Evolutionary conservation across 2,329 filamentous ascomycete species (phyloP).

Genomic region (Aspergillus sp.): DNA sequence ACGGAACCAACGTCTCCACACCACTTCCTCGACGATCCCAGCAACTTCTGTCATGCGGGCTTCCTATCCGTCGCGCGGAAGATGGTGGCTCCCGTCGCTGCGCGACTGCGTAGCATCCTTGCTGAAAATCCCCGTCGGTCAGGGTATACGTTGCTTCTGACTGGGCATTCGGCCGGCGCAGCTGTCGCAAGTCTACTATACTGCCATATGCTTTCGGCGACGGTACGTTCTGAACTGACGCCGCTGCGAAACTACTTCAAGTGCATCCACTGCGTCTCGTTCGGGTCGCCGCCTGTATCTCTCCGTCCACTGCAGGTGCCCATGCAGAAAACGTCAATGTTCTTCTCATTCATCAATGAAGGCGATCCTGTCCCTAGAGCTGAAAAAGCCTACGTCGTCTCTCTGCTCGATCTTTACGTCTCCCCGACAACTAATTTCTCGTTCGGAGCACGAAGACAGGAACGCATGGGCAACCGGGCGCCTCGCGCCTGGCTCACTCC

Average conservation of each 20-base stretch:
- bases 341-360: conserved; percentile 78
- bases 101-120: conserved; percentile 63
- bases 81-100: conserved; percentile 70
- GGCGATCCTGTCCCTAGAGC: conserved; percentile 76
- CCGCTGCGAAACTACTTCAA: conserved; percentile 66
- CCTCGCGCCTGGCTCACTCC: conserved; percentile 14
- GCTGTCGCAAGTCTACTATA: conserved; percentile 78
- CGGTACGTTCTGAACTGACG: conserved; percentile 60
- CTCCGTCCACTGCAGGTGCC: conserved; percentile 63
- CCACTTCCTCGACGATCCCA: conserved; percentile 70
- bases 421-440: conserved; percentile 40
- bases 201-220: conserved; percentile 66
- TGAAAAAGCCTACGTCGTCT: conserved; percentile 70
- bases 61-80: conserved; percentile 71
- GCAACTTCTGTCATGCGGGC: conserved; percentile 74
- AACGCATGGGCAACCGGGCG: conserved; percentile 24
- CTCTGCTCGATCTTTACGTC: conserved; percentile 66
- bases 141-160: conserved; percentile 69
- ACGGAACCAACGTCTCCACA: conserved; percentile 60
- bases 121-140: conserved; percentile 65
- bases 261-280: conserved; percentile 77
- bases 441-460: conserved; percentile 16
- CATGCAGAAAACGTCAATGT: conserved; percentile 61
- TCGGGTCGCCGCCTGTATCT: conserved; percentile 76
- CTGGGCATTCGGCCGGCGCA: conserved; percentile 81